phyloP scores from a whole-genome alignment of 352 stramenopile genomes.

The Phytophthora quininea region DNA sequence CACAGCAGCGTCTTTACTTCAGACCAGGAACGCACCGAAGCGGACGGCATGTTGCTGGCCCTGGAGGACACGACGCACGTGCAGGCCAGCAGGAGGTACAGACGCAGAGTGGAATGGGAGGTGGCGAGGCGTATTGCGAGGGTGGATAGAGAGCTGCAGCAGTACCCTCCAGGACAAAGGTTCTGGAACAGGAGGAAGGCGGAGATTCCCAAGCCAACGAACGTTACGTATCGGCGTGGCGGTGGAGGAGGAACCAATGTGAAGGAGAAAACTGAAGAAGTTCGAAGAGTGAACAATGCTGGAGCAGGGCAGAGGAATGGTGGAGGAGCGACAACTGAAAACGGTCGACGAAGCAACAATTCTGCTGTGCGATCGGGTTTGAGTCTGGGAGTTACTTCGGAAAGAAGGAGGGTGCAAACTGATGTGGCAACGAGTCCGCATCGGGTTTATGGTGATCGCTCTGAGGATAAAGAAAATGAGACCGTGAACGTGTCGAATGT shows the following conservation, averaged over 20 bases:
- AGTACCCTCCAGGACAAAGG: slow-evolving; percentile 47
- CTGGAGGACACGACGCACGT: slow-evolving; percentile 16
- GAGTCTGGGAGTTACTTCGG: background rate
- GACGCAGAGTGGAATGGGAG: slow-evolving; percentile 68
- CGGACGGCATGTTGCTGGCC: slow-evolving; percentile 28
- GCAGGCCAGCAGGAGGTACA: slow-evolving; percentile 41
- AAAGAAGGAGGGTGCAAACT: slow-evolving; percentile 4
- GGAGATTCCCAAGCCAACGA: slow-evolving; percentile 3
- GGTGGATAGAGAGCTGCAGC: slow-evolving; percentile 64
- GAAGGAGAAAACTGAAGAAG: background rate
- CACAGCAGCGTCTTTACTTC: background rate
- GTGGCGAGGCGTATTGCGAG: slow-evolving; percentile 71
- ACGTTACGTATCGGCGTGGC: background rate
- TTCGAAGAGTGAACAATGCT: no score
- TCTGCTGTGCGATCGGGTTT: no score
- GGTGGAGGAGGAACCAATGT: background rate
- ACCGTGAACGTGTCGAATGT: slow-evolving; percentile 7
- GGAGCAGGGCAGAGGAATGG: no score
- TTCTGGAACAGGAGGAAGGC: slow-evolving; percentile 64
- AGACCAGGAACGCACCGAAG: background rate
- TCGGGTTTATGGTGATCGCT: background rate
- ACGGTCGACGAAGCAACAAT: no score
- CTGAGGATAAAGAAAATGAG: slow-evolving; percentile 21
- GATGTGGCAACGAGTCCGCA: slow-evolving; percentile 19
- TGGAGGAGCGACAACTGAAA: no score